phyloP scores from a whole-genome alignment of 2,329 filamentous ascomycete species.

The Acephala macrosclerotiorum region DNA sequence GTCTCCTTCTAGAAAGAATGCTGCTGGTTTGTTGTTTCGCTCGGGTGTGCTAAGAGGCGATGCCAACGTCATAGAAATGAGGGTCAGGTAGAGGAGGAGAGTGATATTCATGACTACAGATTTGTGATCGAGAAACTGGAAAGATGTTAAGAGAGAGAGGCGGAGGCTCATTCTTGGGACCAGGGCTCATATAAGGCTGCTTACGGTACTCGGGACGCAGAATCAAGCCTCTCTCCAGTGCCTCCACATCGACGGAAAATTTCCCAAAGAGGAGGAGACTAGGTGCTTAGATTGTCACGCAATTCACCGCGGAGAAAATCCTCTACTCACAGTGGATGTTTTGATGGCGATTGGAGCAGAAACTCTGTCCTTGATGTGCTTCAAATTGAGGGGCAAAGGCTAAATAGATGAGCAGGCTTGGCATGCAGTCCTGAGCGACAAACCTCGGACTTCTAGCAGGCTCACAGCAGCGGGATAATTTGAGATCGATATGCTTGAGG shows the following conservation, averaged over 20 bases:
- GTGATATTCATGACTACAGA: slow-evolving; percentile 13
- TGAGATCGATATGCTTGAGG: too few relatives aligned
- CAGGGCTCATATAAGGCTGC: background rate
- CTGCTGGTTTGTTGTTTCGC: slow-evolving; percentile 39
- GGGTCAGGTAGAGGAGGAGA: background rate
- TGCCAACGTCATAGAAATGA: slow-evolving; percentile 1
- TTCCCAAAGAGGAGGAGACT: too few relatives aligned
- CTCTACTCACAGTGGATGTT: background rate
- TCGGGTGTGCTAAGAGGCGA: slow-evolving; percentile 8
- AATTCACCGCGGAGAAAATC: background rate
- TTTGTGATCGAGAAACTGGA: background rate
- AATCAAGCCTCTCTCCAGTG: background rate
- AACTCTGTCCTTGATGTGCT: background rate
- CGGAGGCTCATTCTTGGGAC: background rate
- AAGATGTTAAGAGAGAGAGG: background rate
- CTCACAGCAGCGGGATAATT: too few relatives aligned
- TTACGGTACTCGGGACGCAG: background rate
- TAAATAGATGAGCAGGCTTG: slow-evolving; percentile 9
- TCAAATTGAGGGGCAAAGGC: background rate
- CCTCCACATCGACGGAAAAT: background rate
- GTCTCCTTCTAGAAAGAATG: slow-evolving; percentile 51
- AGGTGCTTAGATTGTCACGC: too few relatives aligned
- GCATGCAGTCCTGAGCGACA: background rate
- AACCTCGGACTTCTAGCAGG: too few relatives aligned
- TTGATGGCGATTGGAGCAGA: background rate